A percentile compares a stretch with the other conserved stretches of the same genome.
phyloP scores from a whole-genome alignment of 495 filamentous ascomycete species.

The Xanthoparmelia taractica region DNA sequence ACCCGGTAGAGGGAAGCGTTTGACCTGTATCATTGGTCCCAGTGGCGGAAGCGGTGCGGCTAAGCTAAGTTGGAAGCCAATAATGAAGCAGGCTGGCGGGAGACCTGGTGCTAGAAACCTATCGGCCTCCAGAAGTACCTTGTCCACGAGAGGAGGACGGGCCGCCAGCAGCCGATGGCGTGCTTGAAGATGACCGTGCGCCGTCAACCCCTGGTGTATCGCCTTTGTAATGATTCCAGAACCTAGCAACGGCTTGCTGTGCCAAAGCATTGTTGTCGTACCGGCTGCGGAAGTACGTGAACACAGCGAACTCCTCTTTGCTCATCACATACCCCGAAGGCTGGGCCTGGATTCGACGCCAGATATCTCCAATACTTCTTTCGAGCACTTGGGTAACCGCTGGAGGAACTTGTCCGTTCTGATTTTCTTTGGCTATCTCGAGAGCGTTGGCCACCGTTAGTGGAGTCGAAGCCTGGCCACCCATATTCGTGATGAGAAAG shows the following conservation, averaged over 20 bases:
- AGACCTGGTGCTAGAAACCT: neutral
- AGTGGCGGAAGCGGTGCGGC: neutral
- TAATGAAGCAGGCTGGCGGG: neutral
- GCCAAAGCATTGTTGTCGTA: slow-evolving; percentile 41
- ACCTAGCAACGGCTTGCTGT: slow-evolving; percentile 40
- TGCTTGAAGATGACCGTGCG: slow-evolving; percentile 8
- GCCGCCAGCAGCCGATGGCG: slow-evolving; percentile 8
- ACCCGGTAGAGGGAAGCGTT: neutral
- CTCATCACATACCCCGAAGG: slow-evolving; percentile 59
- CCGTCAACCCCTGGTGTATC: slow-evolving; percentile 16
- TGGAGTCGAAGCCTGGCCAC: slow-evolving; percentile 15
- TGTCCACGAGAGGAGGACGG: neutral
- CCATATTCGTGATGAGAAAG: slow-evolving; percentile 6
- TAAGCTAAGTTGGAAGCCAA: neutral
- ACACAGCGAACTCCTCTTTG: slow-evolving; percentile 65
- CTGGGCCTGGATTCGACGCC: slow-evolving; percentile 50
- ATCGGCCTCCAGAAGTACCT: neutral
- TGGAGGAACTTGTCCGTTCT: slow-evolving; percentile 49
- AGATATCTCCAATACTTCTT: slow-evolving; percentile 49
- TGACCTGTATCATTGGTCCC: neutral
- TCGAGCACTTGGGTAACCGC: slow-evolving; percentile 48
- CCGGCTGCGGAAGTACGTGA: slow-evolving; percentile 62
- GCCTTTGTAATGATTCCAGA: slow-evolving; percentile 42
- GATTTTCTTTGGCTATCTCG: slow-evolving; percentile 58
- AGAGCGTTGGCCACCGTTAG: slow-evolving; percentile 48